Base-by-base conservation (phyloP, 495 filamentous ascomycete genomes). In the Penicillium nucicola region DNA sequence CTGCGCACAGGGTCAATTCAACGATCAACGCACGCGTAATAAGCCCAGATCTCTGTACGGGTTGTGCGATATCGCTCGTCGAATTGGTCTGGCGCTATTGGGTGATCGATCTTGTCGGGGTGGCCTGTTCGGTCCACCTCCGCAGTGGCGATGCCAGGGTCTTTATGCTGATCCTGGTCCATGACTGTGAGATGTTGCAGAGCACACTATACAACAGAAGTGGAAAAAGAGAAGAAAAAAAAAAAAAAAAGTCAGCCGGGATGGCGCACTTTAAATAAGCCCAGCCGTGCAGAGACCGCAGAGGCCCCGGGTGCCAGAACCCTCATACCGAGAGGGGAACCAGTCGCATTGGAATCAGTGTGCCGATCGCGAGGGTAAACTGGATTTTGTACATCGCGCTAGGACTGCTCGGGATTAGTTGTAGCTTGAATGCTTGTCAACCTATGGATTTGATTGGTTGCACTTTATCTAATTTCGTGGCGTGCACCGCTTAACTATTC, bases 41-140 rank as follows among this genome's bases (percentile, higher is more conserved):
- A 87, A 39, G 82, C 75, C 81, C 81, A 86, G 11, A 86, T 82
- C 57, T 86, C 83, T 54, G 53, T 70, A 46, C 66, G 72, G n/a
- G 74, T 72, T 4, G 83, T 84, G 60, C 59, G 62, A 33, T 65
- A 65, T 31, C 52, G 55, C 35, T 65, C 62, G 30, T 65, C 62
- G 34, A 65, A 65, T 15, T 54, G 53, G 44, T 65, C 62, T 9
- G 62, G 62, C 5, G 59, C 59, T 35, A 45, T 38, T 5, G 50
- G 50, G n/a, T 55, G 50, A 18, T 62, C 56, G 6, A 33, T 18
- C 25, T 56, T 58, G 14, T 48, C 18, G 13, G 50, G 43, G 17
- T 28, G 12, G 4, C 22, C 47, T 33, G 44, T 42, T 20, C 38
- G 41, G 34, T 52, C 62, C 47, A 60, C 53, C 62, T 60, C 50